phyloP scores from a whole-genome alignment of 2,329 filamentous ascomycete species.

The Pseudomassariella vexata region DNA sequence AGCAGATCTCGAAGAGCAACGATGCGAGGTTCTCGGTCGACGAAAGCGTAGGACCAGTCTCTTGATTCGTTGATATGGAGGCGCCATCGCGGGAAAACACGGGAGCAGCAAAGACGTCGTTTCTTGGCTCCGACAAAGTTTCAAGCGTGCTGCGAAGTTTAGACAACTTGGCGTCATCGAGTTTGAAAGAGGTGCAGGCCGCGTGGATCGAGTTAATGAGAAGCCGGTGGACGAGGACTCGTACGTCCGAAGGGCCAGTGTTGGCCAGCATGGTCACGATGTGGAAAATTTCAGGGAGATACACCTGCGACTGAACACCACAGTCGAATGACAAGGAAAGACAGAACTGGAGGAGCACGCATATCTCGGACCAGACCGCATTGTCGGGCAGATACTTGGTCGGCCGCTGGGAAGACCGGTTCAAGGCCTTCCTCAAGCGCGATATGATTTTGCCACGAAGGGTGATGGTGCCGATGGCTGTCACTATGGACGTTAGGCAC shows the following conservation, averaged over 20 bases:
- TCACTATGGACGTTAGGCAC: conserved; percentile 55
- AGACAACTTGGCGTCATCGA: conserved; percentile 53
- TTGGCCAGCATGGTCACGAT: conserved; percentile 66
- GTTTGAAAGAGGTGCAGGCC: conserved; percentile 57
- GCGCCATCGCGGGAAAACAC: conserved; percentile 43
- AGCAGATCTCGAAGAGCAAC: conserved; percentile 58
- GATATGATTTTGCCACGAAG: conserved; percentile 61
- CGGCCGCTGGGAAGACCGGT: conserved; percentile 61
- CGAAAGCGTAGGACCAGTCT: conserved; percentile 42
- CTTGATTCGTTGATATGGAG: conserved; percentile 49
- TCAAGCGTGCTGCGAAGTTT: conserved; percentile 52
- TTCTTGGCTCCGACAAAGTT: conserved; percentile 52
- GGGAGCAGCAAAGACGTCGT: conserved; percentile 50
- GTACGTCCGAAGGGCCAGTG: conserved; percentile 52
- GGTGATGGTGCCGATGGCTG: conserved; percentile 59
- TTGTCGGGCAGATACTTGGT: conserved; percentile 62
- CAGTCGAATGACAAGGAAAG: conserved; percentile 63
- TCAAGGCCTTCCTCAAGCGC: conserved; percentile 60
- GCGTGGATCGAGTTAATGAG: conserved; percentile 64
- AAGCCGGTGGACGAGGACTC: conserved; percentile 55
- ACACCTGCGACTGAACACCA: conserved; percentile 61
- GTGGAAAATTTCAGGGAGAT: conserved; percentile 64
- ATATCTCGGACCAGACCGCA: conserved; percentile 64
- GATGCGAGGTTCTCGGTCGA: conserved; percentile 57
- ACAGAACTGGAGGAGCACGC: conserved; percentile 60